Evolutionary conservation across 2,329 filamentous ascomycete species (phyloP).

Genomic region (Scytalidium sp.): DNA sequence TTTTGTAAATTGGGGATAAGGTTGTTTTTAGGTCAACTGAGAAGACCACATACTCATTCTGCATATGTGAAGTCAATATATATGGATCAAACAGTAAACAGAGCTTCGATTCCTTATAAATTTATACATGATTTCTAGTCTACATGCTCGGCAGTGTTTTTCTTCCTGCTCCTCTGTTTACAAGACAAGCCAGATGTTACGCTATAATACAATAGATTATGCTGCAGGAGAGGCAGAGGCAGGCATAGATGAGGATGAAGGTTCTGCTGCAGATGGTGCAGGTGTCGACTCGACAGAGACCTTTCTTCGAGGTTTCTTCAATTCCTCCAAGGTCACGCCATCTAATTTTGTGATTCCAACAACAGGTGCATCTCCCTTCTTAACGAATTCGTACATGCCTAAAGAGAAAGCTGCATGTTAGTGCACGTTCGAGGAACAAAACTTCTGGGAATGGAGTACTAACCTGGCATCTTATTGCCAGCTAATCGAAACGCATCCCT

Average conservation of each 20-base stretch:
- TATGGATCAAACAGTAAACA: too few relatives aligned
- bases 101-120: background rate
- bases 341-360: conserved; percentile 88
- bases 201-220: conserved; percentile 11
- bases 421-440: background rate
- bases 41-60: too few relatives aligned
- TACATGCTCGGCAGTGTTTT: background rate
- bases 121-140: background rate
- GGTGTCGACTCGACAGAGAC: conserved; percentile 21
- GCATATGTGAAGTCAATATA: too few relatives aligned
- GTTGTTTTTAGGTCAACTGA: too few relatives aligned
- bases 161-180: background rate
- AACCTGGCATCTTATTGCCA: conserved; percentile 91
- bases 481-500: conserved; percentile 91
- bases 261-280: conserved; percentile 11
- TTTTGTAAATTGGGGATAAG: too few relatives aligned
- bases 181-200: background rate
- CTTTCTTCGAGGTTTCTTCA: conserved; percentile 73
- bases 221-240: conserved; percentile 22
- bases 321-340: conserved; percentile 75
- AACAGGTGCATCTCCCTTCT: conserved; percentile 83
- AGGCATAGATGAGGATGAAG: conserved; percentile 15
- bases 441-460: conserved; percentile 27
- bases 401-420: conserved; percentile 18
- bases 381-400: conserved; percentile 90